These are phyloP conservation scores for Tephrocybe rancida DNA, from an alignment of 768 basidiomycete genomes.

Conservation along the genomic window DNA sequence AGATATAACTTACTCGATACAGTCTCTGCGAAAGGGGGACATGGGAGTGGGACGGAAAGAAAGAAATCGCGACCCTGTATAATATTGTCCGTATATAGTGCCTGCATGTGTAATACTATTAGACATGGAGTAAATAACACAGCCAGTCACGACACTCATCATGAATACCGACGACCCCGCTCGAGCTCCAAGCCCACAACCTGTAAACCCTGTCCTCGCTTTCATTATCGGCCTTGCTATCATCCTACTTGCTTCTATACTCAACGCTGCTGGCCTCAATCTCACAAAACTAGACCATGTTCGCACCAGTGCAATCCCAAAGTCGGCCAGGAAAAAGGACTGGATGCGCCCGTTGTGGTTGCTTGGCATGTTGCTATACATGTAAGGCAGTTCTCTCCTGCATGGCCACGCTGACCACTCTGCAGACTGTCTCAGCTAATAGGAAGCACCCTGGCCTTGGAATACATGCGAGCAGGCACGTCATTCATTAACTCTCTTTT, in stretches of 20 bases:
- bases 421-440: constrained; percentile 79
- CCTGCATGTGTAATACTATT: background rate
- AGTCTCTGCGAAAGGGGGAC: background rate
- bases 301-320: constrained; percentile 75
- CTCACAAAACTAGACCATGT: constrained; percentile 94
- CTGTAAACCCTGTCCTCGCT: constrained; percentile 42
- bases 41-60: no score
- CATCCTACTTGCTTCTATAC: constrained; percentile 79
- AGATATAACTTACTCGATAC: background rate
- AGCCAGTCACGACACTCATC: background rate
- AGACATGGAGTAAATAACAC: background rate
- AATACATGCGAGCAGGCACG: constrained; percentile 85
- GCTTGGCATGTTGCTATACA: constrained; percentile 92
- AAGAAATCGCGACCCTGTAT: no score
- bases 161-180: constrained; percentile 13
- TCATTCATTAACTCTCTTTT: background rate
- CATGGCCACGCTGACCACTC: constrained; percentile 7
- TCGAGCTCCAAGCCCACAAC: no score
- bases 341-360: constrained; percentile 89
- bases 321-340: constrained; percentile 70
- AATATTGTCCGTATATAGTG: background rate
- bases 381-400: constrained; percentile 49
- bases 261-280: constrained; percentile 93
- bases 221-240: constrained; percentile 89
- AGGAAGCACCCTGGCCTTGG: constrained; percentile 83